These are phyloP conservation scores for Actinomucor elegans DNA, from an alignment of 371 early-diverging fungal species.

Conservation along the genomic window DNA sequence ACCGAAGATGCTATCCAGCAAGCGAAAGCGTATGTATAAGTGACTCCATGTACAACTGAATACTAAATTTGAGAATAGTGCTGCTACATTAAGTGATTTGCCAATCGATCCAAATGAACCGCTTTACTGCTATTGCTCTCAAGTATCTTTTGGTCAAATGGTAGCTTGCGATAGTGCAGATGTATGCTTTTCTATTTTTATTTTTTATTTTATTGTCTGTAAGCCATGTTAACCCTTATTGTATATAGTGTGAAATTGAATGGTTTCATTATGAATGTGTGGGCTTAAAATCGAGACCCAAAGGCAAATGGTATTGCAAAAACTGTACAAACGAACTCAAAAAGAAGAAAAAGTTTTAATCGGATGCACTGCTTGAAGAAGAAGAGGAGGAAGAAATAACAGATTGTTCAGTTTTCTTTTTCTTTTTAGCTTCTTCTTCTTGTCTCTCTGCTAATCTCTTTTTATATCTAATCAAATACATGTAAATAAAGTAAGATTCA, in stretches of 20 bases:
- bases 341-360: slow-evolving; percentile 46
- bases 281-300: slow-evolving; percentile 76
- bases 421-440: slow-evolving; percentile 36
- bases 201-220: not conserved
- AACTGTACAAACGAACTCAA: slow-evolving; percentile 61
- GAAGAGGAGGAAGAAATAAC: not conserved
- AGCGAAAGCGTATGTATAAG: slow-evolving; percentile 38
- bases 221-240: not conserved
- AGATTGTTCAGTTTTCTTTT: slow-evolving; percentile 5
- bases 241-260: slow-evolving; percentile 78
- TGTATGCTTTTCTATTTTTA: slow-evolving; percentile 44
- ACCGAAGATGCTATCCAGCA: slow-evolving; percentile 34
- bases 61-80: slow-evolving; percentile 17
- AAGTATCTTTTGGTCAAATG: slow-evolving; percentile 97
- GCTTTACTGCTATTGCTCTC: slow-evolving; percentile 90
- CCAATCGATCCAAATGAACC: slow-evolving; percentile 96
- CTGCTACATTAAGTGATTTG: slow-evolving; percentile 58
- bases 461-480: slow-evolving; percentile 38
- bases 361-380: not conserved
- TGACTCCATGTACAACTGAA: not conserved
- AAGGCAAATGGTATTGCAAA: slow-evolving; percentile 92
- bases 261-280: slow-evolving; percentile 97
- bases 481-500: not conserved
- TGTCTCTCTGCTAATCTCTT: slow-evolving; percentile 40
- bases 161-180: slow-evolving; percentile 94